Evolutionary conservation across 2,329 filamentous ascomycete species (phyloP).

Genomic region (Ambrosiella beaveri): DNA sequence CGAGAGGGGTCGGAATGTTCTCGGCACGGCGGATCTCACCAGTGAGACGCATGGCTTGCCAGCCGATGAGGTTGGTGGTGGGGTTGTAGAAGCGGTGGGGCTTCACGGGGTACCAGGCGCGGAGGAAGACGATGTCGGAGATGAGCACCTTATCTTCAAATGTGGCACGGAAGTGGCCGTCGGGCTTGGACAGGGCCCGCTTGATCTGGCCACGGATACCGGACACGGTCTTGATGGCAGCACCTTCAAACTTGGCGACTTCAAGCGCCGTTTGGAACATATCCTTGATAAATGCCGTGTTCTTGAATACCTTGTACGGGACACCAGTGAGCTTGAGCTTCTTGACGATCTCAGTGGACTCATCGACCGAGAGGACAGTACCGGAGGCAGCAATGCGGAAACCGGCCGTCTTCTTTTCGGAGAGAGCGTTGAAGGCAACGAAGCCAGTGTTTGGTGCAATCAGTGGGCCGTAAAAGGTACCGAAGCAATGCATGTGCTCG

Average conservation of each 20-base stretch:
- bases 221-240: slow-evolving; percentile 86
- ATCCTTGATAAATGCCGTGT: slow-evolving; percentile 95
- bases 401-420: slow-evolving; percentile 56
- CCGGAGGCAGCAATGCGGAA: slow-evolving; percentile 92
- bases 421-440: slow-evolving; percentile 80
- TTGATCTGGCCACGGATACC: slow-evolving; percentile 96
- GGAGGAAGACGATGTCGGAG: slow-evolving; percentile 88
- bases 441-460: slow-evolving; percentile 94
- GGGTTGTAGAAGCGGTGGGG: slow-evolving; percentile 95
- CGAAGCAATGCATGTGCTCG: slow-evolving; percentile 98
- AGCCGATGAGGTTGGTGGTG: slow-evolving; percentile 81
- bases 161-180: slow-evolving; percentile 88
- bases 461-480: slow-evolving; percentile 84
- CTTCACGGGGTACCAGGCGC: slow-evolving; percentile 92
- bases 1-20: slow-evolving; percentile 56
- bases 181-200: slow-evolving; percentile 77
- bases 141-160: slow-evolving; percentile 98
- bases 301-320: slow-evolving; percentile 97
- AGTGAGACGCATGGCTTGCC: slow-evolving; percentile 86
- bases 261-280: slow-evolving; percentile 93
- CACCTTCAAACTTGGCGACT: slow-evolving; percentile 96
- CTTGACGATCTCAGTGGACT: slow-evolving; percentile 95
- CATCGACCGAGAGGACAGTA: slow-evolving; percentile 83
- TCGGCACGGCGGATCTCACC: slow-evolving; percentile 72
- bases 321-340: slow-evolving; percentile 91